Evolutionary conservation across 2,329 filamentous ascomycete species (phyloP).

Genomic region (Arthrobotrys musiformis): DNA sequence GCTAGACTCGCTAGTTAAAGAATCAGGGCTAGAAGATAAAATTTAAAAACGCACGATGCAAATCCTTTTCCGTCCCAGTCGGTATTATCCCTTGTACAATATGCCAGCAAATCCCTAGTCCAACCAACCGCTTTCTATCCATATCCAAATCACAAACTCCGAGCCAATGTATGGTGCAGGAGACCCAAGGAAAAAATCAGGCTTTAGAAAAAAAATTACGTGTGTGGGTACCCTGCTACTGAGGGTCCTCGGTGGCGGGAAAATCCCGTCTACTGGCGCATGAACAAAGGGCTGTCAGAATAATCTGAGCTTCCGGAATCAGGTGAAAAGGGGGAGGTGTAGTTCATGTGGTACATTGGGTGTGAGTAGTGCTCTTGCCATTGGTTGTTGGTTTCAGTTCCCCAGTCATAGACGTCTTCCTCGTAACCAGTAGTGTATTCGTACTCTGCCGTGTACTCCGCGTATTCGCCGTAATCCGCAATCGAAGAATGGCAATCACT

Average conservation of each 20-base stretch:
- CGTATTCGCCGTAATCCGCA: conserved; percentile 43
- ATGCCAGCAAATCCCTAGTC: conserved; percentile 35
- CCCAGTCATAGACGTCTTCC: conserved; percentile 51
- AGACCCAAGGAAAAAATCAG: conserved; percentile 33
- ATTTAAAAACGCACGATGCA: conserved; percentile 47
- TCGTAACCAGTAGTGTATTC: conserved; percentile 51
- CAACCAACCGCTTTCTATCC: conserved; percentile 20
- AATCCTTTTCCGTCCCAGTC: conserved; percentile 50
- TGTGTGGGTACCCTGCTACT: conserved; percentile 22
- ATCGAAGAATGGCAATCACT: conserved; percentile 46
- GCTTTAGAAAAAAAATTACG: conserved; percentile 9
- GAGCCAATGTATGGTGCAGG: conserved; percentile 51
- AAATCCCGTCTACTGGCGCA: conserved; percentile 48
- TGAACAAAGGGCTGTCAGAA: conserved; percentile 42
- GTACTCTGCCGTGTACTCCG: conserved; percentile 30
- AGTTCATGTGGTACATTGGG: conserved; percentile 50
- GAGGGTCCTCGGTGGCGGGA: conserved; percentile 21
- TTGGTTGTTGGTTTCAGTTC: conserved; percentile 34
- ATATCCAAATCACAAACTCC: conserved; percentile 38
- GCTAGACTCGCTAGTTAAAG: conserved; percentile 47
- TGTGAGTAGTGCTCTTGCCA: conserved; percentile 52
- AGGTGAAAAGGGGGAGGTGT: conserved; percentile 49
- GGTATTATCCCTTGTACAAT: conserved; percentile 23
- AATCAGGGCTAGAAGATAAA: conserved; percentile 26
- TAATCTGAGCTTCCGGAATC: conserved; percentile 54